phyloP scores from a whole-genome alignment of 2,329 filamentous ascomycete species.

The Colletotrichum sublineola region DNA sequence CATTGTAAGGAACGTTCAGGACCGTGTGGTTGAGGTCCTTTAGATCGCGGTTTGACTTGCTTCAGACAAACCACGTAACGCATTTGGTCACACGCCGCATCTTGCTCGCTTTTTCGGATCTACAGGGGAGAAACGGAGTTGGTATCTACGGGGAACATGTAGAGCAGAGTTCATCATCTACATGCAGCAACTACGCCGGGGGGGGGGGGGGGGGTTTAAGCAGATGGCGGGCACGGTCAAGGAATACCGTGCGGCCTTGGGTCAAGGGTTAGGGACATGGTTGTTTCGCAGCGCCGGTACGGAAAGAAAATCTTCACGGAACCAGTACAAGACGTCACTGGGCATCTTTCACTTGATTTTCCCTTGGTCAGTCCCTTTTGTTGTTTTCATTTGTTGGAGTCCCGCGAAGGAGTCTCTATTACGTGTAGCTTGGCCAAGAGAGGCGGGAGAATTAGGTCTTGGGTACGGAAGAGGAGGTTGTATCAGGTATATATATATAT shows the following conservation, averaged over 20 bases:
- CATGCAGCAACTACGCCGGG: constrained; percentile 12
- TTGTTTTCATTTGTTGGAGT: constrained; percentile 18
- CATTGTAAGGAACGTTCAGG: constrained; percentile 38
- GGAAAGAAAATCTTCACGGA: constrained; percentile 20
- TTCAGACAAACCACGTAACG: constrained; percentile 11
- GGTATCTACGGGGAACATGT: constrained; percentile 20
- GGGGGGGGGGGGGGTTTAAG: background rate
- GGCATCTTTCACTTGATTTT: constrained; percentile 22
- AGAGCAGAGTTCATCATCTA: constrained; percentile 21
- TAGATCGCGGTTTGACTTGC: constrained; percentile 4
- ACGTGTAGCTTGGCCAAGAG: constrained; percentile 5
- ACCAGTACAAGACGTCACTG: constrained; percentile 24
- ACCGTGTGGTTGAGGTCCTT: constrained; percentile 47
- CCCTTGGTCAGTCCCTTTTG: constrained; percentile 11
- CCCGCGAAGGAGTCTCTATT: constrained; percentile 16
- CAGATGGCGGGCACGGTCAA: constrained; percentile 9
- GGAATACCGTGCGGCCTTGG: constrained; percentile 16
- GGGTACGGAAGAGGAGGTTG: background rate
- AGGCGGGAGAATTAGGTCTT: background rate
- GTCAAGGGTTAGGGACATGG: constrained; percentile 23
- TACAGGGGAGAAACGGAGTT: constrained; percentile 38
- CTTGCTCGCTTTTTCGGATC: constrained; percentile 32
- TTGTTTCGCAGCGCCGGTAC: constrained; percentile 23
- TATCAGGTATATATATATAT: constrained; percentile 32
- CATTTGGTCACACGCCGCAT: constrained; percentile 3